A percentile compares a stretch with the other conserved stretches of the same genome.
Conservation (phyloP, 2,329 filamentous ascomycete species). For the Dichotomopilus funicola region DNA sequence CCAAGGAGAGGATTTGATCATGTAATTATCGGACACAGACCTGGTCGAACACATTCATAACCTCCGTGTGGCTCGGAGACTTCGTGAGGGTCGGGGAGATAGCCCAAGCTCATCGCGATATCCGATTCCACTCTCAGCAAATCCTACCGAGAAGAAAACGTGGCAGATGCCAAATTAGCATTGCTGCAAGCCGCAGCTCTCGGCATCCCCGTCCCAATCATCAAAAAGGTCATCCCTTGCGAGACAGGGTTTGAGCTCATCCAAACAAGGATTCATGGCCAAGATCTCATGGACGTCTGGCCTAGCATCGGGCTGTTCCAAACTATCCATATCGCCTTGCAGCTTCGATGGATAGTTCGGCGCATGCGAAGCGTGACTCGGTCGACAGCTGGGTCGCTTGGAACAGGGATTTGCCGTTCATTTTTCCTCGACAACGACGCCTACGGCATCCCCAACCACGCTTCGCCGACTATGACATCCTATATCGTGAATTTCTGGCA, state of each 20-base stretch:
- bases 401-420: not conserved
- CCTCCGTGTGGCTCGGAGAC: no score
- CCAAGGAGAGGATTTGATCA: no score
- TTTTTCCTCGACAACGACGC: not conserved
- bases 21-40: no score
- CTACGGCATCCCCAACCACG: not conserved
- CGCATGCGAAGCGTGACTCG: not conserved
- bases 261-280: not conserved
- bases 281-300: not conserved
- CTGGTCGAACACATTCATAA: no score
- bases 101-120: no score
- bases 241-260: not conserved
- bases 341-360: not conserved
- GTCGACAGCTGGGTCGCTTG: not conserved
- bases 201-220: not conserved
- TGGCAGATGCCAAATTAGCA: no score
- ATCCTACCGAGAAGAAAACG: no score
- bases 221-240: not conserved
- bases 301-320: not conserved
- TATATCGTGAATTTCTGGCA: slow-evolving; percentile 2
- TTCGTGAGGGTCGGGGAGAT: no score
- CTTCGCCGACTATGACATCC: not conserved
- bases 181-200: not conserved
- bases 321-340: not conserved
- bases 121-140: no score